phyloP scores from a whole-genome alignment of 352 stramenopile species.

The Phytophthora brassicae region DNA sequence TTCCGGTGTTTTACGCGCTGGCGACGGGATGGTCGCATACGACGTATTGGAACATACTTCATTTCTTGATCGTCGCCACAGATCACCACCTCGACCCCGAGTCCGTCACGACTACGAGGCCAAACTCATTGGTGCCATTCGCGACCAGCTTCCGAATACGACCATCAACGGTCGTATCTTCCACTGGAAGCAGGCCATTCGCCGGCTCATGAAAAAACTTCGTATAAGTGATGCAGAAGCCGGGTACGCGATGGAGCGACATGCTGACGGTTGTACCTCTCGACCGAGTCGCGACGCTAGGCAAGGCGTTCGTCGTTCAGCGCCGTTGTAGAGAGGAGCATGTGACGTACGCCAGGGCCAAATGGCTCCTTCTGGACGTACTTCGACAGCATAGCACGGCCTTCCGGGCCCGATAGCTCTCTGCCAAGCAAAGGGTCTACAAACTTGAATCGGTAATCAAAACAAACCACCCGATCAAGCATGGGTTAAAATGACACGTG shows the following conservation, averaged over 20 bases:
- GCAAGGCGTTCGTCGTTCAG: not conserved
- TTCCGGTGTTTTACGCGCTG: not conserved
- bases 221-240: not conserved
- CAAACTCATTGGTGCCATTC: not conserved
- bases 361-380: not conserved
- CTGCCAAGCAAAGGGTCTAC: too few relatives aligned
- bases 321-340: not conserved
- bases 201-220: not conserved
- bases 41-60: not conserved
- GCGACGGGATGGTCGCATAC: not conserved
- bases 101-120: not conserved
- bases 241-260: not conserved
- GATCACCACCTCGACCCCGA: not conserved
- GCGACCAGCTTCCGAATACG: not conserved
- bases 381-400: not conserved
- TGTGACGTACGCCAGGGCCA: not conserved
- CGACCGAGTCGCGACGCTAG: not conserved
- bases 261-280: not conserved
- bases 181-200: not conserved
- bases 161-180: not conserved
- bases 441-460: not conserved
- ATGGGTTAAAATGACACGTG: too few relatives aligned
- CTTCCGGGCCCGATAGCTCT: too few relatives aligned
- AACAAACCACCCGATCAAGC: too few relatives aligned
- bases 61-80: not conserved